These are phyloP conservation scores for Striga hermonthica DNA, from an alignment of 305 asterid genomes.

Conservation along the genomic window DNA sequence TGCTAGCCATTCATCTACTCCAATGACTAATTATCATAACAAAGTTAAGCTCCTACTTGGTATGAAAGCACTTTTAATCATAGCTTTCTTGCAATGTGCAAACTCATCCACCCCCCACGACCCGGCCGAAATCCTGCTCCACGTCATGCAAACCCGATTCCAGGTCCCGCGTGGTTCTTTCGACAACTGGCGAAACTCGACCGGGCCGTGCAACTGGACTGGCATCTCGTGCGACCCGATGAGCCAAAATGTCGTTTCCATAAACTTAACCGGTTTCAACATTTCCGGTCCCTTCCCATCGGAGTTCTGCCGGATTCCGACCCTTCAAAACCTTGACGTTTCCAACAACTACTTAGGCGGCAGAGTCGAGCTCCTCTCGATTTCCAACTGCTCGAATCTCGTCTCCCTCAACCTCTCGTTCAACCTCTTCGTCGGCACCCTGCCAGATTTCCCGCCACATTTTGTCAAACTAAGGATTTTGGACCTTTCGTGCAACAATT, in stretches of 20 bases:
- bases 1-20: neutral
- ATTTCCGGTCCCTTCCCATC: constrained; percentile 64
- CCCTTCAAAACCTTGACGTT: constrained; percentile 54
- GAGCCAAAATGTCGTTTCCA: constrained; percentile 42
- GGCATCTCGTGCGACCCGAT: constrained; percentile 53
- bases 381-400: constrained; percentile 68
- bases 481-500: constrained; percentile 59
- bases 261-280: constrained; percentile 42
- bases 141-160: constrained; percentile 52
- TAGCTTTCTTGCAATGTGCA: constrained; percentile 20
- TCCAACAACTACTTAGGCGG: constrained; percentile 51
- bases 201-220: constrained; percentile 78
- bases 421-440: constrained; percentile 54
- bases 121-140: constrained; percentile 48
- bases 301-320: constrained; percentile 69
- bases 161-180: constrained; percentile 46
- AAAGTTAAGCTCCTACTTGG: constrained; percentile 20
- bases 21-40: neutral
- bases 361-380: constrained; percentile 37
- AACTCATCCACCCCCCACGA: constrained; percentile 46
- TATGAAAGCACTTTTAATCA: constrained; percentile 27
- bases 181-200: constrained; percentile 45
- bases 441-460: constrained; percentile 50
- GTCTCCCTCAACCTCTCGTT: constrained; percentile 44
- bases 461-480: constrained; percentile 53